These are phyloP conservation scores for Echinochloa phyllopogon DNA, from an alignment of 176 grass and related monocot species.

Conservation along the genomic window DNA sequence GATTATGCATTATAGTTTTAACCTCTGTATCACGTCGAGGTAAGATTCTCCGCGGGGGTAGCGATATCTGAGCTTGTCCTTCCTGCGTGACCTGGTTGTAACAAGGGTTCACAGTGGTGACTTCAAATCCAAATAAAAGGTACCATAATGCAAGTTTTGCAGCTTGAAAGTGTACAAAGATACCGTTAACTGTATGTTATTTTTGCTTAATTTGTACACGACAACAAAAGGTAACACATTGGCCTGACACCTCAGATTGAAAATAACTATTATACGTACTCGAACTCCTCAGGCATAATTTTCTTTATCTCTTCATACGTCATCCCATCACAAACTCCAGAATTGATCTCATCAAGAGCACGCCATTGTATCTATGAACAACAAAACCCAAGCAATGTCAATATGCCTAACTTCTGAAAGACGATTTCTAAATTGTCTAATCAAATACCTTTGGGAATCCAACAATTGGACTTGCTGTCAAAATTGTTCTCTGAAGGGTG, in stretches of 20 bases:
- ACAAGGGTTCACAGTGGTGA: conserved; percentile 3
- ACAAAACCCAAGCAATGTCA: conserved; percentile 35
- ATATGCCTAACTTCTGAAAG: conserved; percentile 20
- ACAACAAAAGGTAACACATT: not conserved
- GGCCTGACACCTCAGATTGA: not conserved
- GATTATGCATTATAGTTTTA: conserved; percentile 24
- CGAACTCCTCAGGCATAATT: conserved; percentile 94
- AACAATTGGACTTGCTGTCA: conserved; percentile 92
- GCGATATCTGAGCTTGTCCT: conserved; percentile 97
- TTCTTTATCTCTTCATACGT: conserved; percentile 99
- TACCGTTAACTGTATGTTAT: not conserved
- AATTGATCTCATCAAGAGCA: conserved; percentile 99
- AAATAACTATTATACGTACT: conserved; percentile 60
- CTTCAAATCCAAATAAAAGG: conserved; percentile 25
- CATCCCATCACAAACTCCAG: conserved; percentile 98
- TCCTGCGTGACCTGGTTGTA: conserved; percentile 78
- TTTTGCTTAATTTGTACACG: conserved; percentile 6
- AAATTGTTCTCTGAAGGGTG: conserved; percentile 97
- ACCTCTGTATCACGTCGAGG: conserved; percentile 99
- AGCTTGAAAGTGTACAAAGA: not conserved
- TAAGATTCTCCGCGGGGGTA: conserved; percentile 98
- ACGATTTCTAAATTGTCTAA: conserved; percentile 8
- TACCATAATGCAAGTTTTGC: not conserved
- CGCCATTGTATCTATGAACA: conserved; percentile 96
- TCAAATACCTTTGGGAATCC: conserved; percentile 91